These are phyloP conservation scores for Macrocystidia cucumis DNA, from an alignment of 1,284 basidiomycete genomes.

Conservation along the genomic window DNA sequence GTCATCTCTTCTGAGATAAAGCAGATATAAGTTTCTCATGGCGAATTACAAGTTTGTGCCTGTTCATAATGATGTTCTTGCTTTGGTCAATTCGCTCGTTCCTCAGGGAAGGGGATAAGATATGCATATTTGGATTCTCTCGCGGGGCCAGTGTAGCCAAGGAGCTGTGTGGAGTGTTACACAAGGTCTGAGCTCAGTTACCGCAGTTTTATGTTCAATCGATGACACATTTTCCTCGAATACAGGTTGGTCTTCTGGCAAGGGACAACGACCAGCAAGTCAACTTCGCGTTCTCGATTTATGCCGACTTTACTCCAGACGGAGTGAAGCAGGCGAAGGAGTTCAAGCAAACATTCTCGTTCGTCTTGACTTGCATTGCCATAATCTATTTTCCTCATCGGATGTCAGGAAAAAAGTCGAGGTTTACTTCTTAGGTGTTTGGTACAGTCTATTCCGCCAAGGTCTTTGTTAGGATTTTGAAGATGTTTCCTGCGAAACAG, in stretches of 20 bases:
- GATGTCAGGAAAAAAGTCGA: no score
- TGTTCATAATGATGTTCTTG: not conserved
- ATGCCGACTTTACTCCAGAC: not conserved
- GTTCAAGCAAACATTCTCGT: not conserved
- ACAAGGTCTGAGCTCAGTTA: constrained; percentile 7
- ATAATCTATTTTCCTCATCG: no score
- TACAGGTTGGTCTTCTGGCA: constrained; percentile 9
- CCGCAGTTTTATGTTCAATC: not conserved
- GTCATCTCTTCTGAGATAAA: not conserved
- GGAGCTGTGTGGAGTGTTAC: constrained; percentile 11
- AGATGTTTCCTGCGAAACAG: not conserved
- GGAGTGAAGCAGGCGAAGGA: not conserved
- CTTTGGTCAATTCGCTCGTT: not conserved
- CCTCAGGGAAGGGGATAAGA: constrained; percentile 10
- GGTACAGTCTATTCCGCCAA: not conserved
- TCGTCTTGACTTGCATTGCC: not conserved
- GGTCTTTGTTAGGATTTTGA: not conserved
- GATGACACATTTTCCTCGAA: no score
- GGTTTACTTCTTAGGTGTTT: not conserved
- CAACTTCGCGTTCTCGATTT: constrained; percentile 5
- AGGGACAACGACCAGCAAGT: constrained; percentile 9
- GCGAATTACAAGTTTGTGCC: constrained; percentile 9
- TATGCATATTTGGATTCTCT: constrained; percentile 12
- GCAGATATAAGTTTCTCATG: constrained; percentile 10
- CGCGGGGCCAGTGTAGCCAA: constrained; percentile 10